Base-by-base conservation (phyloP, 768 basidiomycete genomes). In the Favolaschia claudopus region DNA sequence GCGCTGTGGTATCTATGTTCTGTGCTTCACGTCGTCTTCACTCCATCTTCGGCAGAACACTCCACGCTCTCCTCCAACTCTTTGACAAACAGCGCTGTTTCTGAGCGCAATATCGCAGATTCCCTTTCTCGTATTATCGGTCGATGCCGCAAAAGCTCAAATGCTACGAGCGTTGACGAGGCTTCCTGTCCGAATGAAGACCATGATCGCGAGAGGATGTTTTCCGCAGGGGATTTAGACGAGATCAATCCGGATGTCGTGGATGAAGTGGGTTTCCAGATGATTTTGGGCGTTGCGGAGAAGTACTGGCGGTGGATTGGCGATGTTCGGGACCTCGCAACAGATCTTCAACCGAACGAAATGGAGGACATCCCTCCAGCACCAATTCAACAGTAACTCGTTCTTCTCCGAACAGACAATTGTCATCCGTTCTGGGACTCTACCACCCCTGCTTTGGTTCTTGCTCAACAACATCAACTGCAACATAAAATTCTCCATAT, bases 1-100 rank as follows among this genome's bases (percentile, higher is more conserved):
- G 62, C 81, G 24, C 44, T 81, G 12, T 86, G 84, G 84, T 85
- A 82, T 70, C 71, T 85, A 28, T 85, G 83, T 65, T 74, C 73
- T 34, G 59, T 78, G 42, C 68, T 85, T 28, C 80, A 82, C 56
- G 57, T 73, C 51, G 57, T 80, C 32, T 73, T 76, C 64, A 32
- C 54, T 48, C 45, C 47, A 37, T 5, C 22, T 29, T 42, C 47
- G 51, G 40, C 48, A 14, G 29, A 38, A 32, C 29, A 28, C 31
- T 40, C 54, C 40, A 12, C 40, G 29, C n/a, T 25, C 29, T 14
- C 25, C 20, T n/a, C n/a, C n/a, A n/a, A n/a, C n/a, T n/a, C n/a
- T n/a, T n/a, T n/a, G n/a, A n/a, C n/a, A n/a, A 34, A 48, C 25
- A 49, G 48, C 15, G 48, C 54, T 24, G 42, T 55, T 20, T 43